Evolutionary conservation across 306 rosid genomes (phyloP), one percentile per base, ranked within the genome.

Genomic region (Cicer pinnatifidum): DNA sequence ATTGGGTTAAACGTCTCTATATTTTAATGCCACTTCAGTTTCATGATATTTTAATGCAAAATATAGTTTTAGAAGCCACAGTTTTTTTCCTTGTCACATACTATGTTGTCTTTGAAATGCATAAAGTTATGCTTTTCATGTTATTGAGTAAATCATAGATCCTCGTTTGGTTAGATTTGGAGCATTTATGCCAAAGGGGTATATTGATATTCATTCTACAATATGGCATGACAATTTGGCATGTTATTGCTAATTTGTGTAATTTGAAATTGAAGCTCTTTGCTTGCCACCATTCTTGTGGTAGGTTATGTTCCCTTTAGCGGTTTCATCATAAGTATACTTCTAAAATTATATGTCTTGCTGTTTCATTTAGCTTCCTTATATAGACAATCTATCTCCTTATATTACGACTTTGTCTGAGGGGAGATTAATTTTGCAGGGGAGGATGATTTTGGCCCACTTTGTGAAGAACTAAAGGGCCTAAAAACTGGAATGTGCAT

Each of bases 401-500:
- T 70, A 17, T 68, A 17, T 63, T 45, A 59, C 23, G 46, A 53
- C 23, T 66, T 28, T 69, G 53, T 64, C 66, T 81, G 68, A 83
- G 47, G 80, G 47, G 39, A 64, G 67, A 70, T 79, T 82, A 52
- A 76, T 84, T 84, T 88, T 80, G 82, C 96, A 94, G 97, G 97
- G 99, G 76, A 87, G 99, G 83, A 79, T 94, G 97, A 90, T 94
- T 82, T 87, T 94, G 78, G 84, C 96, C 66, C 99, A 94, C 86
- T 81, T 94, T 94, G 99, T 72, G 99, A 94, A 81, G 99, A 94
- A 85, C 97, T 97, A 13, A 94, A 90, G 86, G 99, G 97, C 75
- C 73, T 94, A 87, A 94, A 94, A 90, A 94, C 97, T 72, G 97
- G 96, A 75, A 91, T 94, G 99, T 94, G 97, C 97, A 85, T 91